Conservation (phyloP, 2,329 filamentous ascomycete genomes). For the Ophioceras dolichostomum region DNA sequence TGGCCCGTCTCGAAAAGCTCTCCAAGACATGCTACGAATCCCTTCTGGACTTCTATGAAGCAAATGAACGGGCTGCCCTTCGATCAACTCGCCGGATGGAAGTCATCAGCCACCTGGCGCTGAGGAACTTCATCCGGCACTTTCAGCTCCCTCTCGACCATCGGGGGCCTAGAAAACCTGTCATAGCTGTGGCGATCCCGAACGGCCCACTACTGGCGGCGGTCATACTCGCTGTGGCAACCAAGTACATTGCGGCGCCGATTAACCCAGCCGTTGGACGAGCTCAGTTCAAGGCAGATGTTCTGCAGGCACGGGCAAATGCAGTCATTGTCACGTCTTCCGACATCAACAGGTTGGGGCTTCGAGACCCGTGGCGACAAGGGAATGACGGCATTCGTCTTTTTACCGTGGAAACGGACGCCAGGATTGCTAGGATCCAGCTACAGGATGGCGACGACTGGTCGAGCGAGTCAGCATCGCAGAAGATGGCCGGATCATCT, state of each 20-base stretch:
- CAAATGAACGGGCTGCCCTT: neutral
- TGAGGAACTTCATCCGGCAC: constrained; percentile 17
- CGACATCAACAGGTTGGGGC: constrained; percentile 25
- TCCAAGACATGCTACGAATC: neutral
- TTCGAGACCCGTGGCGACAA: constrained; percentile 10
- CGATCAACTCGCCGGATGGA: neutral
- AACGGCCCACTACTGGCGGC: constrained; percentile 41
- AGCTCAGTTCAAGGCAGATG: constrained; percentile 37
- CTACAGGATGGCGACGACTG: constrained; percentile 3
- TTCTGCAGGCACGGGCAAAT: constrained; percentile 31
- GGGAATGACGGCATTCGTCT: constrained; percentile 12
- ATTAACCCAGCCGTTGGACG: constrained; percentile 34
- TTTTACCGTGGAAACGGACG: constrained; percentile 18
- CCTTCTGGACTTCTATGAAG: neutral
- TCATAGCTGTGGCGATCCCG: constrained; percentile 36
- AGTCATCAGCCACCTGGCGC: constrained; percentile 16
- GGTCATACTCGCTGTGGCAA: constrained; percentile 33
- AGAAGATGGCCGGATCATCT: constrained; percentile 2
- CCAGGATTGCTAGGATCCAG: constrained; percentile 2
- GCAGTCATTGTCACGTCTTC: constrained; percentile 30
- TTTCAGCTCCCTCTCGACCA: constrained; percentile 17
- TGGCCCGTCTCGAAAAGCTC: too few relatives aligned
- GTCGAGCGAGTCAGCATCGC: constrained; percentile 2
- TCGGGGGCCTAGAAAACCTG: constrained; percentile 20
- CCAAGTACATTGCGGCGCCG: constrained; percentile 37